Evolutionary conservation across 139 green algal species (phyloP).

Genomic region (Coccomyxa sp.): DNA sequence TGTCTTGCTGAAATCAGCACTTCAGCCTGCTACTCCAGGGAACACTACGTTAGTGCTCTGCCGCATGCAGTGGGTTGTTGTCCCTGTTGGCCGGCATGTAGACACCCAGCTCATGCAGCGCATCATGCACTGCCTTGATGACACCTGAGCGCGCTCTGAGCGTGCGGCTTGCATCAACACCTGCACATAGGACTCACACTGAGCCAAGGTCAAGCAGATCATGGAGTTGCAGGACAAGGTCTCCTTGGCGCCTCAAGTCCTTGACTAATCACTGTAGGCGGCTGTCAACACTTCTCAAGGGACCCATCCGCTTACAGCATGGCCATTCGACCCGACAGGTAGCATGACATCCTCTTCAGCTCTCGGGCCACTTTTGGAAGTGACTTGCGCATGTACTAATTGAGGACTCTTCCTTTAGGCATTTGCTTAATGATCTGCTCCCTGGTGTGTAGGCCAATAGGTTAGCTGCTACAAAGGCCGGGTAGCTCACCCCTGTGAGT

Average conservation of each 20-base stretch:
- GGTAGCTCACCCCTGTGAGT: conserved; percentile 20
- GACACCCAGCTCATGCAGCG: too few species aligned
- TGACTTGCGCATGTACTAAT: not conserved
- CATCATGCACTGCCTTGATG: not conserved
- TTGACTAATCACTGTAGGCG: not conserved
- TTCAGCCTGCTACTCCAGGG: too few species aligned
- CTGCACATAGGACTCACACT: not conserved
- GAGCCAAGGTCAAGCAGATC: not conserved
- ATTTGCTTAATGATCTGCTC: not conserved
- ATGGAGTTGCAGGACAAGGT: not conserved
- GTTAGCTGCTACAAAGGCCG: not conserved
- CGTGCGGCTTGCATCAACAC: not conserved
- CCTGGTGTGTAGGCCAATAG: not conserved
- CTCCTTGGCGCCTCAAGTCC: not conserved
- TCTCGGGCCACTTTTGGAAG: not conserved
- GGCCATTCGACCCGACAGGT: not conserved
- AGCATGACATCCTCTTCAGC: not conserved
- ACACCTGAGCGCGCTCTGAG: not conserved
- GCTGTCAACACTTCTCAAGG: not conserved
- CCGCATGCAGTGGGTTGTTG: too few species aligned
- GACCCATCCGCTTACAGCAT: not conserved
- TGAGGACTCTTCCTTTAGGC: not conserved
- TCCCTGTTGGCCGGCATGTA: too few species aligned
- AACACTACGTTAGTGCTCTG: too few species aligned
- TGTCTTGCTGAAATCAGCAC: too few species aligned